These are phyloP conservation scores for Sarocladium oryzae DNA, from an alignment of 2,329 filamentous ascomycete species.

Conservation along the genomic window DNA sequence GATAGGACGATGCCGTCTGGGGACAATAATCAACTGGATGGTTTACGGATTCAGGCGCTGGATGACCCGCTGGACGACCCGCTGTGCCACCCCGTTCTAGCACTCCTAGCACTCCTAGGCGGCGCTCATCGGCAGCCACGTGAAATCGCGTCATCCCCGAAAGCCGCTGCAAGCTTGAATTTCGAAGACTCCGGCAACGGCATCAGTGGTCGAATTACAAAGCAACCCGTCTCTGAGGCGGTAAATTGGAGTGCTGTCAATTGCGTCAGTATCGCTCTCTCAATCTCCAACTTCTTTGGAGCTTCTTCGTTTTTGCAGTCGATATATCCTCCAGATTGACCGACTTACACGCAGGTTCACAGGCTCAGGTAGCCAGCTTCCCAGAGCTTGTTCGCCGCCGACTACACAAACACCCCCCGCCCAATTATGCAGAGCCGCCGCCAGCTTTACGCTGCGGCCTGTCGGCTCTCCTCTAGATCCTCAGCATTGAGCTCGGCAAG, in stretches of 20 bases:
- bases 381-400: too few species aligned
- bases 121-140: not conserved
- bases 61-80: too few species aligned
- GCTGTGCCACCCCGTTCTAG: too few species aligned
- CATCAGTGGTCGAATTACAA: conserved; percentile 1
- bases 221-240: not conserved
- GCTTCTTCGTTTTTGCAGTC: too few species aligned
- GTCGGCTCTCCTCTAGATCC: not conserved
- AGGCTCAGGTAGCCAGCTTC: too few species aligned
- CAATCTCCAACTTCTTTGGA: too few species aligned
- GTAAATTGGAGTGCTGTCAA: too few species aligned
- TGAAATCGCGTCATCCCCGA: conserved; percentile 9
- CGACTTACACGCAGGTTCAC: too few species aligned
- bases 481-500: not conserved
- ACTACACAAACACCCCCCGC: too few species aligned
- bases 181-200: not conserved
- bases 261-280: too few species aligned
- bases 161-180: not conserved
- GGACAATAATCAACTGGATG: not conserved
- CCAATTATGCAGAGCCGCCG: not conserved
- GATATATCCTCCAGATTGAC: too few species aligned
- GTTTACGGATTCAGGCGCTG: not conserved
- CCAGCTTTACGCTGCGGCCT: not conserved
- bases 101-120: too few species aligned
- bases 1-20: not conserved